phyloP scores from a whole-genome alignment of 371 early-diverging fungal genomes.

The Apophysomyces elegans region DNA sequence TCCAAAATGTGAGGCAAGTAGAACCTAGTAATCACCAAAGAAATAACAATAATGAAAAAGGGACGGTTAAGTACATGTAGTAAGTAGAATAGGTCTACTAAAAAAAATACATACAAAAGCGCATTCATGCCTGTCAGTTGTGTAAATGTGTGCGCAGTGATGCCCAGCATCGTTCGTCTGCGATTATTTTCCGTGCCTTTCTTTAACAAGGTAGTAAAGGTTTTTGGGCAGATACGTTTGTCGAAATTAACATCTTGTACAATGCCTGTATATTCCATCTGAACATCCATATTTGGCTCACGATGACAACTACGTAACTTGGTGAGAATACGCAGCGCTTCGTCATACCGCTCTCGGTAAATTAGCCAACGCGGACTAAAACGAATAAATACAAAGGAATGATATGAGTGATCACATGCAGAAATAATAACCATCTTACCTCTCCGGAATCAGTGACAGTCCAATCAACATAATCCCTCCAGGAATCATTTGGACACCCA shows the following conservation, averaged over 20 bases:
- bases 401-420: conserved; percentile 4
- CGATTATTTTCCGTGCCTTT: conserved; percentile 59
- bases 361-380: conserved; percentile 92
- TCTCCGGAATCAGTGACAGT: conserved; percentile 71
- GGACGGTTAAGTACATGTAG: conserved; percentile 9
- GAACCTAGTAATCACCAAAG: no score
- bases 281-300: conserved; percentile 8
- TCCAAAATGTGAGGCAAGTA: conserved; percentile 52
- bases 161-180: conserved; percentile 68
- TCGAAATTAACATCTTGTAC: conserved; percentile 75
- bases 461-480: conserved; percentile 66
- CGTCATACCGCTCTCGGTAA: conserved; percentile 62
- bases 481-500: conserved; percentile 80
- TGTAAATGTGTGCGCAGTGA: conserved; percentile 72
- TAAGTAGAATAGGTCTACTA: conserved; percentile 40
- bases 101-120: conserved; percentile 55
- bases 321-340: conserved; percentile 73
- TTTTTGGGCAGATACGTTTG: conserved; percentile 35
- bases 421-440: conserved; percentile 13
- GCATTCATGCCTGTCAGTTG: conserved; percentile 82
- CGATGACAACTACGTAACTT: conserved; percentile 56
- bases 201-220: conserved; percentile 49
- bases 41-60: no score
- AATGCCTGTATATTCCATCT: conserved; percentile 73
- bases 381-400: neutral